Percentiles rank a stretch among this genome's conserved stretches.
phyloP scores from a whole-genome alignment of 495 filamentous ascomycete genomes.

The Penicillium turbatum region DNA sequence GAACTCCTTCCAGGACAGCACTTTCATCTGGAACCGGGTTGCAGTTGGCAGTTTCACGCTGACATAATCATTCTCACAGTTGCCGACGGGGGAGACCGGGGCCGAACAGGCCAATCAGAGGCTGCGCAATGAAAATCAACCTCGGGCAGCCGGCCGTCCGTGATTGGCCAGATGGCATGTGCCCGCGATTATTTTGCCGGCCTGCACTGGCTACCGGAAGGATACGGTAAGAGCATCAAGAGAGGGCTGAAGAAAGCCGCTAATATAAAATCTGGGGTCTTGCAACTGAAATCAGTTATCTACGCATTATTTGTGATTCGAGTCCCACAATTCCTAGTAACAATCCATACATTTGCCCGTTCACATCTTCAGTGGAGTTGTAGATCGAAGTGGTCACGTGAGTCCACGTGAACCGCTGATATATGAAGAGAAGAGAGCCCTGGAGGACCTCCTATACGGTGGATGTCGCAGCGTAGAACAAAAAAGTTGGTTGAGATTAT shows the following conservation, averaged over 20 bases:
- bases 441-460: not conserved
- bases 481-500: slow-evolving; percentile 20
- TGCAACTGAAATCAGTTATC: not conserved
- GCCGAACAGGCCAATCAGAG: slow-evolving; percentile 33
- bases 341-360: not conserved
- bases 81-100: slow-evolving; percentile 38
- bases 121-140: slow-evolving; percentile 32
- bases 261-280: not conserved
- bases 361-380: not conserved
- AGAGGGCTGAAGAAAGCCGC: not conserved
- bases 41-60: slow-evolving; percentile 40
- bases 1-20: slow-evolving; percentile 21
- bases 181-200: slow-evolving; percentile 30
- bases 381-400: not conserved
- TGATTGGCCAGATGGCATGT: slow-evolving; percentile 39
- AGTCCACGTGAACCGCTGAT: not conserved
- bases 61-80: slow-evolving; percentile 37
- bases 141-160: slow-evolving; percentile 26
- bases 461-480: too few relatives aligned
- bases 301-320: not conserved
- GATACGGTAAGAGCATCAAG: slow-evolving; percentile 1
- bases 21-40: slow-evolving; percentile 24
- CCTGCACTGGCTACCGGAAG: slow-evolving; percentile 22
- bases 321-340: not conserved
- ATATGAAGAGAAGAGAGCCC: not conserved